Evolutionary conservation across 306 rosid species (phyloP).

Genomic region (Cicer pinnatifidum): DNA sequence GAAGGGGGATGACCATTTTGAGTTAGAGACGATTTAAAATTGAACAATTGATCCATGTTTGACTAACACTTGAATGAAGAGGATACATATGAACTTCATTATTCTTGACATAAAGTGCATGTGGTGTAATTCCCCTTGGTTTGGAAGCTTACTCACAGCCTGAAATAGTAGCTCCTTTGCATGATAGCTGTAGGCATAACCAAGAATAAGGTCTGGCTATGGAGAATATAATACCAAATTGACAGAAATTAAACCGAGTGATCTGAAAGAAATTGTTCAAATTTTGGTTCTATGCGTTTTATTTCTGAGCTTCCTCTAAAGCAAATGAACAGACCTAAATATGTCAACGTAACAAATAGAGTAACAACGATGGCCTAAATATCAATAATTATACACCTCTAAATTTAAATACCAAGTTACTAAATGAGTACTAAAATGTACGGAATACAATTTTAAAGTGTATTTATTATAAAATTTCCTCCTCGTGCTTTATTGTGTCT

Average conservation of each 20-base stretch:
- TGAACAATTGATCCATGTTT: neutral
- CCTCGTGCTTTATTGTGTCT: too few relatives aligned
- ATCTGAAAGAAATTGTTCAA: neutral
- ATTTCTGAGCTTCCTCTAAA: neutral
- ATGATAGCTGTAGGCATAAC: neutral
- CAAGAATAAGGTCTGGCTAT: neutral
- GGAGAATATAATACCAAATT: neutral
- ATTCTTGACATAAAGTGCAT: neutral
- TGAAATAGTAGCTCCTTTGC: neutral
- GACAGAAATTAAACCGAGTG: neutral
- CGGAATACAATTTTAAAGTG: too few relatives aligned
- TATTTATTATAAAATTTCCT: too few relatives aligned
- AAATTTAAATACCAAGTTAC: neutral
- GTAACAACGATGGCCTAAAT: neutral
- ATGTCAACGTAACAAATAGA: neutral
- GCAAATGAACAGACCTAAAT: too few relatives aligned
- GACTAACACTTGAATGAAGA: slow-evolving; percentile 1
- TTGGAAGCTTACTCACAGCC: neutral
- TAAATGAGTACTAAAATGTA: too few relatives aligned
- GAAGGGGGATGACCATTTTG: neutral
- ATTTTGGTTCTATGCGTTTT: neutral
- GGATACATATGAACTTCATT: neutral
- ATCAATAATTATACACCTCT: neutral
- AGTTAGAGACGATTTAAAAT: neutral
- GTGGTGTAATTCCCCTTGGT: neutral